phyloP scores from a whole-genome alignment of 768 basidiomycete species.

The Lactifluus pinguis region DNA sequence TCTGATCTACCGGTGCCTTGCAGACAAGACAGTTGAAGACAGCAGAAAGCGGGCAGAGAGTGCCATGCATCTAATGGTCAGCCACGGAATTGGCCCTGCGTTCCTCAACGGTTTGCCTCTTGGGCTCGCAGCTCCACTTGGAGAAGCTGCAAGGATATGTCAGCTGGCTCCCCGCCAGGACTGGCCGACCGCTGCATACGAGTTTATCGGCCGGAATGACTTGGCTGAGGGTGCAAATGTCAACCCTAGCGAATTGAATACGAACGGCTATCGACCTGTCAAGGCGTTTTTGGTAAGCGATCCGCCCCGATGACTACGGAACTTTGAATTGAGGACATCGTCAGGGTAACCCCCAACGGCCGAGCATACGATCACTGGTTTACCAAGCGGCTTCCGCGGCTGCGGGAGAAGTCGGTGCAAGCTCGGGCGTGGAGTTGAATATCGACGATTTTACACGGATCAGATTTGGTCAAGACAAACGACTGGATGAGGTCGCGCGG shows the following conservation, averaged over 20 bases:
- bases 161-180: constrained; percentile 67
- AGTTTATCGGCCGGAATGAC: constrained; percentile 65
- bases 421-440: constrained; percentile 66
- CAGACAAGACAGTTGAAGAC: constrained; percentile 42
- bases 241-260: constrained; percentile 36
- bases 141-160: constrained; percentile 79
- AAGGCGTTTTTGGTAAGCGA: constrained; percentile 48
- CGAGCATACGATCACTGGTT: constrained; percentile 7
- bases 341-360: constrained; percentile 11
- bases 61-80: constrained; percentile 49
- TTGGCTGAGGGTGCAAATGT: constrained; percentile 54
- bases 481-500: constrained; percentile 84
- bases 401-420: constrained; percentile 45
- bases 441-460: constrained; percentile 70
- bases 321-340: not conserved
- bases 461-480: constrained; percentile 82
- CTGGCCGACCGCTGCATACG: constrained; percentile 65
- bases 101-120: constrained; percentile 52
- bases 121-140: constrained; percentile 66
- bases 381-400: constrained; percentile 28
- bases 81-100: constrained; percentile 35
- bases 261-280: constrained; percentile 46
- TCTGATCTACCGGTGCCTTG: constrained; percentile 47
- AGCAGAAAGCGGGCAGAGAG: constrained; percentile 59
- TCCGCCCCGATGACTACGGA: constrained; percentile 10